phyloP scores from a whole-genome alignment of 164 flowering plant genomes.

The Piper betle region DNA sequence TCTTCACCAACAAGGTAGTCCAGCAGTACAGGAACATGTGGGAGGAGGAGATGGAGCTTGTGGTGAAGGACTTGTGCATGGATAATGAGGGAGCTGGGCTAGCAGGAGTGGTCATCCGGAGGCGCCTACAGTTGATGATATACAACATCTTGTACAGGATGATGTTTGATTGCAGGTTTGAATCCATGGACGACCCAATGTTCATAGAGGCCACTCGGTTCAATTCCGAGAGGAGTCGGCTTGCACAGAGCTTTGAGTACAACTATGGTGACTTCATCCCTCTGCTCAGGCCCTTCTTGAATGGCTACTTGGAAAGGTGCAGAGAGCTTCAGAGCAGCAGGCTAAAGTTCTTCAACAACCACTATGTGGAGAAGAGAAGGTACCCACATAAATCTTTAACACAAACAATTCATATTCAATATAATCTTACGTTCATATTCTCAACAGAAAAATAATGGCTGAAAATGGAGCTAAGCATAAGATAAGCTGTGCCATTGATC shows the following conservation, averaged over 20 bases:
- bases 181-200: conserved; percentile 41
- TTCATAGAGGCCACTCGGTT: conserved; percentile 32
- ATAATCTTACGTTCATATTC: neutral
- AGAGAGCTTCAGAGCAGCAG: conserved; percentile 40
- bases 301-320: conserved; percentile 51
- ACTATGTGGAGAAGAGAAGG: conserved; percentile 44
- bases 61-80: conserved; percentile 25
- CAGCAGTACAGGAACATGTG: conserved; percentile 35
- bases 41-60: conserved; percentile 49
- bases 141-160: conserved; percentile 63
- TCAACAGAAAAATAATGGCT: conserved; percentile 26
- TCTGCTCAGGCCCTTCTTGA: conserved; percentile 50
- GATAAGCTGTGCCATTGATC: conserved; percentile 53
- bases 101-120: conserved; percentile 41
- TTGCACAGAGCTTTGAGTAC: conserved; percentile 72
- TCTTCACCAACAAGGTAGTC: conserved; percentile 73
- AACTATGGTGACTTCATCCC: conserved; percentile 74
- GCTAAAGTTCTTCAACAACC: conserved; percentile 43
- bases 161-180: conserved; percentile 60
- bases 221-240: conserved; percentile 54
- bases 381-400: conserved; percentile 4
- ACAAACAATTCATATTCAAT: neutral
- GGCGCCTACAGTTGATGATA: conserved; percentile 50
- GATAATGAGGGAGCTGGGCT: conserved; percentile 7
- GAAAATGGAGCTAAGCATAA: conserved; percentile 35